Conservation (phyloP, 2,329 filamentous ascomycete genomes). For the Penicillium sp. region DNA sequence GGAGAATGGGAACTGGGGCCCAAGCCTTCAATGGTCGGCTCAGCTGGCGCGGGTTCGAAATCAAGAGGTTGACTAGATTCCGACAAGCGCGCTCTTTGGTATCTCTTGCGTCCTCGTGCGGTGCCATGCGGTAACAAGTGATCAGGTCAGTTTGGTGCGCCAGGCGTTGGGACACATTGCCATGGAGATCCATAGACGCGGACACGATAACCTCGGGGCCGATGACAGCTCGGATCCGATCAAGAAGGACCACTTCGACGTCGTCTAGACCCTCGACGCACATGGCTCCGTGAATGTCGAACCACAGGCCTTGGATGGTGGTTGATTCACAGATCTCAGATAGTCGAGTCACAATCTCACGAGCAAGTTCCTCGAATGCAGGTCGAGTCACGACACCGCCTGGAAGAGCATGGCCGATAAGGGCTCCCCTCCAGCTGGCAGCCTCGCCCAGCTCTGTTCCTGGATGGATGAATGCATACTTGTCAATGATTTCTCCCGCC, state of each 20-base stretch:
- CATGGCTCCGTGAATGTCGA: constrained; percentile 58
- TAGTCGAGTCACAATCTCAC: constrained; percentile 45
- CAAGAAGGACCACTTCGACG: constrained; percentile 49
- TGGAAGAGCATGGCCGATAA: constrained; percentile 53
- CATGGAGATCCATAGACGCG: constrained; percentile 57
- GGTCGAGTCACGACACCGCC: constrained; percentile 49
- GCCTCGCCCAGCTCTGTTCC: constrained; percentile 43
- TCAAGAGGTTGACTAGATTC: constrained; percentile 47
- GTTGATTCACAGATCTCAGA: constrained; percentile 32
- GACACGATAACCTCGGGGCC: constrained; percentile 50
- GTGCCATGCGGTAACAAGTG: constrained; percentile 55
- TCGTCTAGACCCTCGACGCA: constrained; percentile 52
- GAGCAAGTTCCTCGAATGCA: constrained; percentile 48
- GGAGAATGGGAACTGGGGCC: constrained; percentile 52
- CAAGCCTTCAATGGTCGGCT: constrained; percentile 52
- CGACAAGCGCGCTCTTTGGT: constrained; percentile 53
- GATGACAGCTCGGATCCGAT: constrained; percentile 46
- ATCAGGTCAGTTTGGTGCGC: constrained; percentile 52
- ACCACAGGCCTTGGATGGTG: constrained; percentile 52
- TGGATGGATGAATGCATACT: constrained; percentile 48
- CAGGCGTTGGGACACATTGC: constrained; percentile 52
- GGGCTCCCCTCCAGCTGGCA: constrained; percentile 51
- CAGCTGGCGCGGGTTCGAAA: not conserved
- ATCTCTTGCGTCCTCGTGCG: constrained; percentile 51
- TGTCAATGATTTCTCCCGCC: constrained; percentile 43